These are phyloP conservation scores for Penicillium canescens DNA, from an alignment of 495 filamentous ascomycete species.

Conservation along the genomic window DNA sequence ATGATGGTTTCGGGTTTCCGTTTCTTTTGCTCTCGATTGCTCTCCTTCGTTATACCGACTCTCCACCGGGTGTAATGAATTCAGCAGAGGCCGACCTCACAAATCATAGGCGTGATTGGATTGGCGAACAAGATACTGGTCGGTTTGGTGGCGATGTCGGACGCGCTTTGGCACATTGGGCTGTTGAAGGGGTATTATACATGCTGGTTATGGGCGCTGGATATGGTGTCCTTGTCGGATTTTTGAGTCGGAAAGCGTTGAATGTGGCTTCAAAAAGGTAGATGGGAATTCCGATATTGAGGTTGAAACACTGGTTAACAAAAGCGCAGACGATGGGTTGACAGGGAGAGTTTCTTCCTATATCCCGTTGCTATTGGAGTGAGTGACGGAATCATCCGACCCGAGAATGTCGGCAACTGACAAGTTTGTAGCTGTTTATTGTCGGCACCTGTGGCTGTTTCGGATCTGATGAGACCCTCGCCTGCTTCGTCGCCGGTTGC, in stretches of 20 bases:
- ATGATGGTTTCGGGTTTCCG: conserved; percentile 62
- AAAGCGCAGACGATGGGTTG: conserved; percentile 32
- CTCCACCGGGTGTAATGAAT: conserved; percentile 17
- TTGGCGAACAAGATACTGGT: conserved; percentile 31
- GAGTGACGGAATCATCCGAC: not conserved
- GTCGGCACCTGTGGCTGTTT: conserved; percentile 43
- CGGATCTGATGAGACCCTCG: conserved; percentile 41
- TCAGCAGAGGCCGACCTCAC: not conserved
- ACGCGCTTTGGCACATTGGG: conserved; percentile 40
- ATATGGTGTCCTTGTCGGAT: conserved; percentile 36
- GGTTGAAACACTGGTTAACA: not conserved
- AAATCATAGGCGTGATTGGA: conserved; percentile 18
- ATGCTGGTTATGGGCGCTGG: conserved; percentile 41
- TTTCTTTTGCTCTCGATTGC: conserved; percentile 58
- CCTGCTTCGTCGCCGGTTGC: conserved; percentile 41
- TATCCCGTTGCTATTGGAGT: conserved; percentile 36
- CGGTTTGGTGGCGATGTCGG: conserved; percentile 34
- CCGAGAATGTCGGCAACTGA: no score
- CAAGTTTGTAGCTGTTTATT: conserved; percentile 26
- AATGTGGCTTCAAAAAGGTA: conserved; percentile 27
- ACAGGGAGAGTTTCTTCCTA: conserved; percentile 33
- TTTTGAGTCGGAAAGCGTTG: conserved; percentile 29
- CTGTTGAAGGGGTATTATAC: conserved; percentile 38
- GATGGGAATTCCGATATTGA: not conserved
- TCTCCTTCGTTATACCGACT: conserved; percentile 53